Evolutionary conservation across 1,139 yeast species (phyloP).

Genomic region (Tardiomyces digboiensis): DNA sequence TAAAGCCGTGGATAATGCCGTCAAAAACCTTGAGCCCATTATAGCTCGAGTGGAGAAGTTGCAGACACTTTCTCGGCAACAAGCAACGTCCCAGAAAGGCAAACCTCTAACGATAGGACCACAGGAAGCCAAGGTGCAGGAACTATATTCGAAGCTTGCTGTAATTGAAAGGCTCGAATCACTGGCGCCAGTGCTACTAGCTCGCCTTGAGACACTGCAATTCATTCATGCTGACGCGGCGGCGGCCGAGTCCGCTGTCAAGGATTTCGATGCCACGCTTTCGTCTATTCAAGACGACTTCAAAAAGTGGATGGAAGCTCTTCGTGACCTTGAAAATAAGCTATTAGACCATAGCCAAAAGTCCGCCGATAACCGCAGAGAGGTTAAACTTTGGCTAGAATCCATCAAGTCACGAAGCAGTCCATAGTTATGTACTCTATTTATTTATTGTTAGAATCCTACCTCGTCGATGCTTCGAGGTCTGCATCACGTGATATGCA

Average conservation of each 20-base stretch:
- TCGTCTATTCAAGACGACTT: constrained; percentile 32
- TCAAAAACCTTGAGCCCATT: constrained; percentile 2
- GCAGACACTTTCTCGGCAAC: constrained; percentile 2
- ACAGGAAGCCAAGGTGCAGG: background rate
- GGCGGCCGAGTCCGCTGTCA: constrained; percentile 43
- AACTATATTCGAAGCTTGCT: background rate
- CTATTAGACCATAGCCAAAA: constrained; percentile 25
- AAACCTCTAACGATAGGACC: background rate
- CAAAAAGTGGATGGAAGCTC: constrained; percentile 31
- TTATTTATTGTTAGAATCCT: too few species aligned
- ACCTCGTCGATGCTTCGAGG: too few species aligned
- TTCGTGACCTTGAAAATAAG: constrained; percentile 31
- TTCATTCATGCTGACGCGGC: constrained; percentile 40
- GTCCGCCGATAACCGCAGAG: constrained; percentile 8
- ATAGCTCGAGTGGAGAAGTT: constrained; percentile 2
- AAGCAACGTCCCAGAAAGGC: background rate
- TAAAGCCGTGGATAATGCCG: background rate
- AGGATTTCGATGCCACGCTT: constrained; percentile 35
- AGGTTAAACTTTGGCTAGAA: background rate
- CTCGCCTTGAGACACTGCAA: constrained; percentile 37
- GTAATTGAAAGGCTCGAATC: background rate
- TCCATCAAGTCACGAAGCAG: background rate
- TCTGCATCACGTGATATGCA: constrained; percentile 1
- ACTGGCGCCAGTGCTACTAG: constrained; percentile 1
- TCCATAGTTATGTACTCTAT: too few species aligned